Percentiles rank a stretch among this genome's conserved stretches.
These are phyloP conservation scores for Nicotiana paniculata DNA, from an alignment of 257 asterid genomes.

Conservation along the genomic window DNA sequence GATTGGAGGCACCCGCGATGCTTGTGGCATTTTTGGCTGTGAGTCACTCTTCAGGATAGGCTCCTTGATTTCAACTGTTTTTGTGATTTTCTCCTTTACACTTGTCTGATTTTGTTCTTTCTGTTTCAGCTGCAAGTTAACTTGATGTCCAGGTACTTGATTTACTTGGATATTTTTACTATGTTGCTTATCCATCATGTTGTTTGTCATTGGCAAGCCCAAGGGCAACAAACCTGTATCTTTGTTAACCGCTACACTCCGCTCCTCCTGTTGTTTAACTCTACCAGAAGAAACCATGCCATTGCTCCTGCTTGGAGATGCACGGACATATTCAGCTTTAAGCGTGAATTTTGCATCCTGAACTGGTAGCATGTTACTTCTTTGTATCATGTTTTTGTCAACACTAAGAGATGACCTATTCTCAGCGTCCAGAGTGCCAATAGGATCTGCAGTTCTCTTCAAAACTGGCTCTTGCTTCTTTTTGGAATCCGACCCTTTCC, in stretches of 20 bases:
- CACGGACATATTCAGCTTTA: conserved; percentile 21
- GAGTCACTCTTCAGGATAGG: conserved; percentile 5
- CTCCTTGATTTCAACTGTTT: conserved; percentile 13
- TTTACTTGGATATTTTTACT: conserved; percentile 15
- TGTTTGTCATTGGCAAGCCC: conserved; percentile 8
- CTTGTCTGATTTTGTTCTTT: conserved; percentile 23
- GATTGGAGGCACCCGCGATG: conserved; percentile 9
- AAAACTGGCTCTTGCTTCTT: conserved; percentile 21
- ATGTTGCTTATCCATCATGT: conserved; percentile 22
- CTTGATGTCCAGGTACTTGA: conserved; percentile 22
- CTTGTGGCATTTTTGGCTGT: conserved; percentile 26
- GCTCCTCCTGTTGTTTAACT: conserved; percentile 22
- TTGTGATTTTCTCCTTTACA: conserved; percentile 21
- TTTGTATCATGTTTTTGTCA: conserved; percentile 5
- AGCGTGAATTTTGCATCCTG: conserved; percentile 22
- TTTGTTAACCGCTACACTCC: conserved; percentile 10
- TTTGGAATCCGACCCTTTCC: conserved; percentile 27
- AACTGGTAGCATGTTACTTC: conserved; percentile 12
- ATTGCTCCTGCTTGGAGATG: conserved; percentile 19
- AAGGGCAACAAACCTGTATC: conserved; percentile 5
- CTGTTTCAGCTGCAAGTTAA: conserved; percentile 18
- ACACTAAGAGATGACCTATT: conserved; percentile 5
- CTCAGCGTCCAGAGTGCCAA: conserved; percentile 7
- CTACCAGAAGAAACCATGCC: conserved; percentile 17
- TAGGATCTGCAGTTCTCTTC: conserved; percentile 9